phyloP scores from a whole-genome alignment of 192 early-diverging fungal genomes.

The Umbelopsis isabellina region DNA sequence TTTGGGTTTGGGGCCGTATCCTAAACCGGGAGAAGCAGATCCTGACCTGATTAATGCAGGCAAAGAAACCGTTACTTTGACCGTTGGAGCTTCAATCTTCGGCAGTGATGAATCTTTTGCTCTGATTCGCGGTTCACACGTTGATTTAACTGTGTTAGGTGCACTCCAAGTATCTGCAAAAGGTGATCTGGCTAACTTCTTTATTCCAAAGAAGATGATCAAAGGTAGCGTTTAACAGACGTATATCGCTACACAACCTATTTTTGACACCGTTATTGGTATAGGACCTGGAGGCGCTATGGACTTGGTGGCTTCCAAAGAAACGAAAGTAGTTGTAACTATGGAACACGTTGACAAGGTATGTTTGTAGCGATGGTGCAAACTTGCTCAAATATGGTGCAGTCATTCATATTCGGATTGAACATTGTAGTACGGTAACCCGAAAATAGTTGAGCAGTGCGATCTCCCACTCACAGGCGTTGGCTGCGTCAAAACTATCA shows the following conservation, averaged over 20 bases:
- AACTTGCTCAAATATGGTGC: too few species aligned
- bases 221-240: slow-evolving; percentile 62
- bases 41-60: slow-evolving; percentile 82
- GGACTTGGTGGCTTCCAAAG: slow-evolving; percentile 73
- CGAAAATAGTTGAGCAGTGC: slow-evolving; percentile 75
- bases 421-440: slow-evolving; percentile 57
- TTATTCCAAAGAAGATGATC: slow-evolving; percentile 83
- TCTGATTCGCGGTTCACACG: slow-evolving; percentile 79
- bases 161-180: slow-evolving; percentile 76
- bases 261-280: background rate
- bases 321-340: slow-evolving; percentile 75
- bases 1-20: slow-evolving; percentile 77
- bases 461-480: slow-evolving; percentile 74
- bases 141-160: slow-evolving; percentile 78
- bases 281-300: slow-evolving; percentile 69
- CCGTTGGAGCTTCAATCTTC: slow-evolving; percentile 71
- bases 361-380: background rate
- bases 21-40: slow-evolving; percentile 68
- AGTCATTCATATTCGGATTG: too few species aligned
- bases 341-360: slow-evolving; percentile 56
- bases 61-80: slow-evolving; percentile 79
- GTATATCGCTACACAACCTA: background rate
- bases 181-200: slow-evolving; percentile 84
- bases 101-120: slow-evolving; percentile 77
- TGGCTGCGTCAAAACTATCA: slow-evolving; percentile 66